Percentiles rank a stretch among this genome's conserved stretches.
phyloP scores from a whole-genome alignment of 2,329 filamentous ascomycete genomes.

The Sporothrix sp. region DNA sequence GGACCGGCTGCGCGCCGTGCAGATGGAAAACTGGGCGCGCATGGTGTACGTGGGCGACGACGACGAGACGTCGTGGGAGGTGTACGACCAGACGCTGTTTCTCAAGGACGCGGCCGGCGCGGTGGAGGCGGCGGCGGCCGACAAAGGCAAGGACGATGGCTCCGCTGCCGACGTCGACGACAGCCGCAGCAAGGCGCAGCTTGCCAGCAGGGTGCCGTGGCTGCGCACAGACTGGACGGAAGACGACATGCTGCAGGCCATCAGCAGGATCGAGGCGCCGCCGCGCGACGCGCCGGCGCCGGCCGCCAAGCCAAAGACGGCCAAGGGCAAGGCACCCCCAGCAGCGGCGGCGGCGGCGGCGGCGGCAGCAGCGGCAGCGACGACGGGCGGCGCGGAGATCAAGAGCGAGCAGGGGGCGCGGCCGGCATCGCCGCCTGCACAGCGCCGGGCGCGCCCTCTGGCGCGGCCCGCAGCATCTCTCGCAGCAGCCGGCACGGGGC shows the following conservation, averaged over 20 bases:
- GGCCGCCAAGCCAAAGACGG: not conserved
- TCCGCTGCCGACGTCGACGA: conserved; percentile 13
- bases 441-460: conserved; percentile 6
- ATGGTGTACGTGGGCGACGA: conserved; percentile 78
- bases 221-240: conserved; percentile 36
- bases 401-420: conserved; percentile 10
- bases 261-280: conserved; percentile 31
- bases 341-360: not conserved
- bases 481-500: not conserved
- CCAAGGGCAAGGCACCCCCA: conserved; percentile 8
- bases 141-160: conserved; percentile 23
- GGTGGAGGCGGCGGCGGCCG: conserved; percentile 6
- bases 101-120: conserved; percentile 25
- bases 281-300: not conserved
- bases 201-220: conserved; percentile 30
- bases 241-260: conserved; percentile 35
- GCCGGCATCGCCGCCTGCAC: not conserved
- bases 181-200: conserved; percentile 13
- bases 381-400: not conserved
- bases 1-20: conserved; percentile 64
- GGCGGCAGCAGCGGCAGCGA: not conserved
- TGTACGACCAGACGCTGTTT: conserved; percentile 66
- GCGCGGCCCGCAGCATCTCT: conserved; percentile 20
- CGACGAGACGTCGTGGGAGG: conserved; percentile 61
- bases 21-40: conserved; percentile 72